Evolutionary conservation across 495 filamentous ascomycete species (phyloP), one percentile per base, ranked within the genome.

Genomic region (Talaromyces borbonicus): DNA sequence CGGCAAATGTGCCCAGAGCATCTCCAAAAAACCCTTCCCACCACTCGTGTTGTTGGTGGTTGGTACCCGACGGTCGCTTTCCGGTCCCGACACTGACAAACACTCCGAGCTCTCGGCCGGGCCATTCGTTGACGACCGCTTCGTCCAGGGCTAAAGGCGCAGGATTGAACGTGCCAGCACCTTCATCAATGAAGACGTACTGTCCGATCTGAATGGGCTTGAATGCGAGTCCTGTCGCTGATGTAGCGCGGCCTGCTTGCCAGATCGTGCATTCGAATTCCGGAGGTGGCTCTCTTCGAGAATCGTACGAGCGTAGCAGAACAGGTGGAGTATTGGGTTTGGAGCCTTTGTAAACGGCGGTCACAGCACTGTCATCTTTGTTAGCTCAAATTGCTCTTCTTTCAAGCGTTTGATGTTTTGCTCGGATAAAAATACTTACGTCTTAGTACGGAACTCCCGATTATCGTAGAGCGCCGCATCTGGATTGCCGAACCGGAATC

Each of bases 191-290:
- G 54, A 97, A 98, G 9, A 86, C 73, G 8, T 88, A 89, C 54
- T 96, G 90, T 2, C 89, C 93, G 43, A 97, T 85, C 51, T 85
- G 85, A 30, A 98, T 89, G 0, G 90, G 87, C 60, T 98, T 98
- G 67, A 98, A 98, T 2, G 92, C 93, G 24, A 93, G 68, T 0
- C 85, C 88, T 3, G 87, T 95, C 3, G 92, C 89, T 41, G 76
- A 86, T 2, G 92, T 98, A n/a, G 92, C 92, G 30, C 93, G 80
- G 6, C 92, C 92, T 4, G 92, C 92, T 62, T 98, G 77, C 92
- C 92, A 98, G 43, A 98, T 87, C 11, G 77, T 93, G 61, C 88
- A 95, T 54, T 93, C 80, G 48, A 86, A 85, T 58, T 93, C 87
- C 0, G 90, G 84, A 3, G 87, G 76, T 0, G 88, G 83, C 61